phyloP scores from a whole-genome alignment of 1,284 basidiomycete genomes.

The Veloporphyrellus conicus region DNA sequence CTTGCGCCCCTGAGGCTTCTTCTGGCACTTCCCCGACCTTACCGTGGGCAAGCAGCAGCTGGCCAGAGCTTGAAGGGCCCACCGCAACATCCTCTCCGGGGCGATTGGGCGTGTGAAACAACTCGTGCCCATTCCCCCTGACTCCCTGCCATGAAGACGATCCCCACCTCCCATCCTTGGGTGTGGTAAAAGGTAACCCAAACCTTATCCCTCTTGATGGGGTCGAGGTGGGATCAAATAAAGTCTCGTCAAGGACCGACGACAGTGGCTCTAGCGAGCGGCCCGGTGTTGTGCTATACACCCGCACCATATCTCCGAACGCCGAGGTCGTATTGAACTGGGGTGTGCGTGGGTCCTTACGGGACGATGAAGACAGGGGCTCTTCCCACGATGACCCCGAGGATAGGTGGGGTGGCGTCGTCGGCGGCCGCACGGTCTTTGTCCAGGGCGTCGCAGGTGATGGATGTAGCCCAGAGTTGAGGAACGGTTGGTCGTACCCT shows the following conservation, averaged over 20 bases:
- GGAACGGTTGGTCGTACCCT: slow-evolving; percentile 52
- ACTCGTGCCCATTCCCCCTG: slow-evolving; percentile 34
- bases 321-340: slow-evolving; percentile 34
- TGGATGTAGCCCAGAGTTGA: slow-evolving; percentile 46
- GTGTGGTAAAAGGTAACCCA: slow-evolving; percentile 52
- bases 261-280: slow-evolving; percentile 33
- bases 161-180: slow-evolving; percentile 49
- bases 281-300: slow-evolving; percentile 43
- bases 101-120: slow-evolving; percentile 49
- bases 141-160: slow-evolving; percentile 17
- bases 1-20: slow-evolving; percentile 15
- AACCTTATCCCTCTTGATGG: slow-evolving; percentile 67
- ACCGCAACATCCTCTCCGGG: slow-evolving; percentile 15
- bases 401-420: slow-evolving; percentile 44
- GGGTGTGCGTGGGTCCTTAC: slow-evolving; percentile 49
- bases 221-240: slow-evolving; percentile 70
- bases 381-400: slow-evolving; percentile 49
- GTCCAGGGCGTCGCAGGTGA: slow-evolving; percentile 49
- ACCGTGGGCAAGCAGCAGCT: slow-evolving; percentile 9
- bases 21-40: slow-evolving; percentile 20
- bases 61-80: slow-evolving; percentile 9
- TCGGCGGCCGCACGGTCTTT: slow-evolving; percentile 35
- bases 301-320: slow-evolving; percentile 38
- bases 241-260: slow-evolving; percentile 43
- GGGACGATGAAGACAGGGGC: slow-evolving; percentile 31